phyloP scores from a whole-genome alignment of 768 basidiomycete species.

The Crepidotus variabilis region DNA sequence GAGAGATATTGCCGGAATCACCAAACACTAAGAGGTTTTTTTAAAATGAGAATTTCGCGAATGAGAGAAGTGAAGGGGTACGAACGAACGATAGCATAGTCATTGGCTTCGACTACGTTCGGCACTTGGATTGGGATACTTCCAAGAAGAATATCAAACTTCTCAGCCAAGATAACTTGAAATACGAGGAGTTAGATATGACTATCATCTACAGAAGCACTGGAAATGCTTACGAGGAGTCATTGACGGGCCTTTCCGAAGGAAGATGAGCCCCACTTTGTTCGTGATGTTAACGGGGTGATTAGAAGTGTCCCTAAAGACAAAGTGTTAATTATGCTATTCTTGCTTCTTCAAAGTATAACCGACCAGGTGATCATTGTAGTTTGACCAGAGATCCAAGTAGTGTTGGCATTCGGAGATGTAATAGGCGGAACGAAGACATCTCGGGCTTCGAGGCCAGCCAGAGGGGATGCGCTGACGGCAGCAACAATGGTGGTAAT shows the following conservation, averaged over 20 bases:
- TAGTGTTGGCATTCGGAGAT: constrained; percentile 28
- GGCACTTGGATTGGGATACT: constrained; percentile 31
- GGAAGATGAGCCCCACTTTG: constrained; percentile 33
- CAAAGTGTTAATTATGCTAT: not conserved
- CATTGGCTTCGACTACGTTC: constrained; percentile 24
- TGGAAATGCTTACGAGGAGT: constrained; percentile 23
- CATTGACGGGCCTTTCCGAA: constrained; percentile 31
- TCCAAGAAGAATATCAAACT: constrained; percentile 36
- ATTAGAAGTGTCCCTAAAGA: constrained; percentile 33
- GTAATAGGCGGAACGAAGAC: constrained; percentile 44
- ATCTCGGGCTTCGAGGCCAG: constrained; percentile 33
- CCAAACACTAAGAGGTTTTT: constrained; percentile 37
- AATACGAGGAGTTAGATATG: constrained; percentile 3
- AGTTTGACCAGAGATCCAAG: constrained; percentile 37
- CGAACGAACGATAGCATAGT: constrained; percentile 38
- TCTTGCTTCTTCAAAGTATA: not conserved
- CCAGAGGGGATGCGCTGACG: constrained; percentile 16
- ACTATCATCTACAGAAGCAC: not conserved
- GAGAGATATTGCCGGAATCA: constrained; percentile 43
- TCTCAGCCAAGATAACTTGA: constrained; percentile 26
- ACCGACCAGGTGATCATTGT: constrained; percentile 42
- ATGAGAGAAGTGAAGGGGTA: constrained; percentile 7
- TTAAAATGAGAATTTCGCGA: not conserved
- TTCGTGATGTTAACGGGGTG: constrained; percentile 48
- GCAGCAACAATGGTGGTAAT: constrained; percentile 2